Base-by-base conservation (phyloP, 805 yeast species). In the Jamesozyma lodderae region DNA sequence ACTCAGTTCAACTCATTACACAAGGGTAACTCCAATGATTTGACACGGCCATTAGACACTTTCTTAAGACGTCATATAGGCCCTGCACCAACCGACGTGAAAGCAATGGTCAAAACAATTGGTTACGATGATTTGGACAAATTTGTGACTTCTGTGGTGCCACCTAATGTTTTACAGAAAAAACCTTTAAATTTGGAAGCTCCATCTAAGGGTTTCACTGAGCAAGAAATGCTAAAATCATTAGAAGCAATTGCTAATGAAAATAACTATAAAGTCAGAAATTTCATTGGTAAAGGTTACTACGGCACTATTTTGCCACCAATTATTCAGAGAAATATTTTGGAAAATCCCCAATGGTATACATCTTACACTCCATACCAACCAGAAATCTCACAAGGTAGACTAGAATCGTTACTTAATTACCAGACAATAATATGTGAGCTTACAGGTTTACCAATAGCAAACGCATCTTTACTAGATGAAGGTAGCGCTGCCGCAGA, bases 401-500 rank as follows among this genome's bases (percentile, higher is more conserved):
- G 98, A 52, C 71, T 92, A 51, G 95, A 90, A 64, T 77, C 92
- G 17, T 67, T 92, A 45, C 67, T 92, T 45, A 92, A 92, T 63
- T 92, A 74, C 66, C 98, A 92, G 66, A 92, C 98, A n/a, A 69
- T 90, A 54, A 70, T 92, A 13, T 64, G 87, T 21, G 95, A 92
- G 43, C 70, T 92, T 47, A 92, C 98, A 0, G 98, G 97, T 1
- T 70, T 92, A 64, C 81, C 86, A n/a, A 77, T 92, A 52, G 88
- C 97, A 36, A 92, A 92, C 59, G 94, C 96, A 2, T 90, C 97
- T 2, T 68, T 92, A 36, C 70, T 92, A 49, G 98, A 92, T 62
- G 98, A 92, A 67, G 96, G 92, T 34, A 82, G 96, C 6, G 96
- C 97, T 17, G 97, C 96, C 5, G 95, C 92, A 30, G 98, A 90